Conservation (phyloP, 495 filamentous ascomycete genomes). For the Hypoxylon crocopeplum region DNA sequence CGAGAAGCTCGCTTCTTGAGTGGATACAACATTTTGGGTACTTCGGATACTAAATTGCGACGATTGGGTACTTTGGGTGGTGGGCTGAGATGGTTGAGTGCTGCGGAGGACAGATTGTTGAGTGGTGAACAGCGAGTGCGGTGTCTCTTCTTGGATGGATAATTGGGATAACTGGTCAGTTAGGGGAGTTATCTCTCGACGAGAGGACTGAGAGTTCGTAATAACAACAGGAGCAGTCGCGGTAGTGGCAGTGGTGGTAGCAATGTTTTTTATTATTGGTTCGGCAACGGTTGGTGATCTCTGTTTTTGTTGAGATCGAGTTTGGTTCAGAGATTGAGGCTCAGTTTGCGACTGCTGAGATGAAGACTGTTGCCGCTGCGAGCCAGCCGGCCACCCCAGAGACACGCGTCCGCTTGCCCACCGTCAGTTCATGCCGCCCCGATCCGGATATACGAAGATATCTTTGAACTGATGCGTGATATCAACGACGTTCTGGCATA, state of each 20-base stretch:
- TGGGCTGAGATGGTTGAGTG: constrained; percentile 1
- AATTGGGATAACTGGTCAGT: constrained; percentile 24
- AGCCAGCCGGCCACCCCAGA: constrained; percentile 43
- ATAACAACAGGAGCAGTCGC: constrained; percentile 3
- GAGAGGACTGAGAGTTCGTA: constrained; percentile 15
- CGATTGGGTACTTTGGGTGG: not conserved
- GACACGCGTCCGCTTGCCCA: constrained; percentile 40
- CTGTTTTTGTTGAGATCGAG: constrained; percentile 18
- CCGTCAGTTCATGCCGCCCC: constrained; percentile 41
- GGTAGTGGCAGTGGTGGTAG: constrained; percentile 2
- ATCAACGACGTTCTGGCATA: constrained; percentile 84
- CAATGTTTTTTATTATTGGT: constrained; percentile 8
- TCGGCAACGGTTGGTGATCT: constrained; percentile 17
- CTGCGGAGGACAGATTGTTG: not conserved
- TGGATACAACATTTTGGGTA: constrained; percentile 11
- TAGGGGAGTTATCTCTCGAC: constrained; percentile 17
- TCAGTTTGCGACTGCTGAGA: constrained; percentile 28
- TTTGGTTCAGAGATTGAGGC: constrained; percentile 14
- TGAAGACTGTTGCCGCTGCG: constrained; percentile 24
- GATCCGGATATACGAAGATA: constrained; percentile 55
- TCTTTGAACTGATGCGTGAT: constrained; percentile 84
- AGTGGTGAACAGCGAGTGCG: constrained; percentile 14
- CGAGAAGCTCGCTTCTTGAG: constrained; percentile 18
- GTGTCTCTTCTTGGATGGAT: constrained; percentile 27
- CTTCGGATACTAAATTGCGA: constrained; percentile 1